phyloP scores from a whole-genome alignment of 345 rosid genomes.

The Brassica cretica region DNA sequence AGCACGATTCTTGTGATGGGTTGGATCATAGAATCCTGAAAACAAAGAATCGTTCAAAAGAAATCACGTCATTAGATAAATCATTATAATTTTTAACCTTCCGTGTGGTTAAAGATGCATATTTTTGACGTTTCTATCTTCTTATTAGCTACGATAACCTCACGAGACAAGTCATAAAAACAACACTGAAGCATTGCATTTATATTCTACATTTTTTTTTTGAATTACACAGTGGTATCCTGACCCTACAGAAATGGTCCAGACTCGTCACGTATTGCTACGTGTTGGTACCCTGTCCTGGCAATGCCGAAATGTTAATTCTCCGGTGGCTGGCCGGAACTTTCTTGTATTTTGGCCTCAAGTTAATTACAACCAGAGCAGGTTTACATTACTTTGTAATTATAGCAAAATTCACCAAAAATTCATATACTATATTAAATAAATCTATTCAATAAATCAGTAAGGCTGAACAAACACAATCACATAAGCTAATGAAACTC shows the following conservation, averaged over 20 bases:
- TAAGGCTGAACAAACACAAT: neutral
- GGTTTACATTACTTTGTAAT: neutral
- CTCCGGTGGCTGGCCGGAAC: too few relatives aligned
- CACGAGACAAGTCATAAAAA: too few relatives aligned
- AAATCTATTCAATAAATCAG: neutral
- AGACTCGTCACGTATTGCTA: too few relatives aligned
- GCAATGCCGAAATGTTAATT: too few relatives aligned
- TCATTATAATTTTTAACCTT: neutral
- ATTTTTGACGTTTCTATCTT: neutral
- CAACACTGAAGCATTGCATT: neutral
- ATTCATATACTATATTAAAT: neutral
- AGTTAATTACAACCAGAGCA: too few relatives aligned
- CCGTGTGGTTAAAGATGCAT: constrained; percentile 1
- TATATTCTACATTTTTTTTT: neutral
- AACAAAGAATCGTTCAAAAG: neutral
- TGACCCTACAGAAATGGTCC: too few relatives aligned
- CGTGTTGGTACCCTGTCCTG: too few relatives aligned
- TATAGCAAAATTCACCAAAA: neutral
- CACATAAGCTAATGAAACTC: constrained; percentile 2
- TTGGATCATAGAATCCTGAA: constrained; percentile 80
- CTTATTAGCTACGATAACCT: neutral
- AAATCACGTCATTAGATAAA: neutral
- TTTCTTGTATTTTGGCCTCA: too few relatives aligned
- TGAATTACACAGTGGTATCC: too few relatives aligned
- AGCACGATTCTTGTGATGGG: constrained; percentile 85